phyloP scores from a whole-genome alignment of 1,139 yeast genomes.

The Scheffersomyces quercinus region DNA sequence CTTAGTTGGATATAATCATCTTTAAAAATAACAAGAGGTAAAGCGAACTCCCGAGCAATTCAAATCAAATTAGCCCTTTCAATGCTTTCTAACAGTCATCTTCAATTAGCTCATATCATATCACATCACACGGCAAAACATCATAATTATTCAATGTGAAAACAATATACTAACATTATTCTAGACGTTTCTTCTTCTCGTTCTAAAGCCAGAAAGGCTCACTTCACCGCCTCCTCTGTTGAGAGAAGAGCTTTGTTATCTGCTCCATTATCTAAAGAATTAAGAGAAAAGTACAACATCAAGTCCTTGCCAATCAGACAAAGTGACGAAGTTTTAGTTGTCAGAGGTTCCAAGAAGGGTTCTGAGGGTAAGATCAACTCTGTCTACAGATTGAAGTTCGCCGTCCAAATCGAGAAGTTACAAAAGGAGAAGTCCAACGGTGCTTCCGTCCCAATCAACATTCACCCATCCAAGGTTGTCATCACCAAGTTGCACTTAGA shows the following conservation, averaged over 20 bases:
- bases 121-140: background rate
- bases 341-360: slow-evolving; percentile 99
- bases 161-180: slow-evolving; percentile 29
- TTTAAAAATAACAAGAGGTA: too few relatives aligned
- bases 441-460: slow-evolving; percentile 95
- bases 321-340: slow-evolving; percentile 94
- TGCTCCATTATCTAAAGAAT: slow-evolving; percentile 99
- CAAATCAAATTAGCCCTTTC: too few relatives aligned
- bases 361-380: slow-evolving; percentile 98
- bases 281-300: slow-evolving; percentile 96
- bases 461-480: slow-evolving; percentile 99
- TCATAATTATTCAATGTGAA: background rate
- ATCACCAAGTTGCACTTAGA: slow-evolving; percentile 97
- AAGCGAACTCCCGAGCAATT: too few relatives aligned
- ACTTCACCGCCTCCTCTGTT: slow-evolving; percentile 97
- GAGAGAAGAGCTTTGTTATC: slow-evolving; percentile 94
- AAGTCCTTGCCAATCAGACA: slow-evolving; percentile 97
- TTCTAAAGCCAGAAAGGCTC: slow-evolving; percentile 99
- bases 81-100: too few relatives aligned
- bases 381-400: slow-evolving; percentile 98
- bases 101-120: too few relatives aligned
- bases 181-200: slow-evolving; percentile 98
- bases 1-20: too few relatives aligned
- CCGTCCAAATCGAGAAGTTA: slow-evolving; percentile 96
- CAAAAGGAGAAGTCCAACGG: slow-evolving; percentile 98